phyloP scores from a whole-genome alignment of 73 alveolate genomes.

The Tetrahymena thermophila region DNA sequence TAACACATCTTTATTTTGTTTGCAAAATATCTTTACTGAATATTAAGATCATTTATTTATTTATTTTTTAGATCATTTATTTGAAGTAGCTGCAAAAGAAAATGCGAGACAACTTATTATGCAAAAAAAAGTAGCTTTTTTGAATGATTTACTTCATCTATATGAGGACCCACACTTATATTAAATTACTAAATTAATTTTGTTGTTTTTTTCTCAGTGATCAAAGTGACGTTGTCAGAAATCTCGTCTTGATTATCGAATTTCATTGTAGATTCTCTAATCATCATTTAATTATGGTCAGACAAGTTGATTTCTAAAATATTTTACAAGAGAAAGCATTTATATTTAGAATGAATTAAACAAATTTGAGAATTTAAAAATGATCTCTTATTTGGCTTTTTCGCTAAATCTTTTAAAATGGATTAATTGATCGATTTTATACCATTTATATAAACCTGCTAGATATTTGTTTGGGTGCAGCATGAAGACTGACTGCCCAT shows the following conservation, averaged over 20 bases:
- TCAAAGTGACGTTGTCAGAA: not conserved
- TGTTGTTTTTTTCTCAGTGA: not conserved
- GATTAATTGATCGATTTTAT: not conserved
- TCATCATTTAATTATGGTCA: not conserved
- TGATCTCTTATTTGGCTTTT: not conserved
- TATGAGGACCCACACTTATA: not conserved
- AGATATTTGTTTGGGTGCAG: conserved; percentile 3
- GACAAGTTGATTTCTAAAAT: not conserved
- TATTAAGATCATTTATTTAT: not conserved
- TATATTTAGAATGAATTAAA: not conserved
- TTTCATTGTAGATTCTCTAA: not conserved
- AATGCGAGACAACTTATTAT: not conserved
- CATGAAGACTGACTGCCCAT: not conserved
- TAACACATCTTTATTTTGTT: not conserved
- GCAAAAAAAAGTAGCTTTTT: not conserved
- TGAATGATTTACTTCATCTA: not conserved
- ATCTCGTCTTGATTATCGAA: not conserved
- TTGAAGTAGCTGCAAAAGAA: not conserved
- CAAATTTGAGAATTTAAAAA: not conserved
- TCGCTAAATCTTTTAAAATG: not conserved
- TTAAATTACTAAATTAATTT: not conserved
- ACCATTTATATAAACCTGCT: not conserved
- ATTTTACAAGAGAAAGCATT: not conserved
- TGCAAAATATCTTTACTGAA: not conserved
- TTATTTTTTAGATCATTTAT: no score